A percentile compares a stretch with the other conserved stretches of the same genome.
Evolutionary conservation across 345 rosid genomes (phyloP).

Genomic region (Capsella bursapastoris): DNA sequence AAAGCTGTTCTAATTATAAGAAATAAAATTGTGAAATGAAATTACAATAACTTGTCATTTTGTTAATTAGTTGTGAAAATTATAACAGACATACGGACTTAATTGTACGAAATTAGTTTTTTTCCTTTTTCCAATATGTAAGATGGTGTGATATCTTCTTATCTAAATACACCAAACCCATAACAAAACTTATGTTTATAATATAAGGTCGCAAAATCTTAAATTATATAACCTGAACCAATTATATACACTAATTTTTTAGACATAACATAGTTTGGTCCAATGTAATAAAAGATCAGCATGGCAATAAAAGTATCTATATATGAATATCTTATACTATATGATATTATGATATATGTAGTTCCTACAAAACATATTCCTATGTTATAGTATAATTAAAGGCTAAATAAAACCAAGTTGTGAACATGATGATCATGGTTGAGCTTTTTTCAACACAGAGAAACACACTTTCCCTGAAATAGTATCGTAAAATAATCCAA

Average conservation of each 20-base stretch:
- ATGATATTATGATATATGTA: not conserved
- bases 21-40: not conserved
- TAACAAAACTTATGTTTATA: not conserved
- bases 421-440: not conserved
- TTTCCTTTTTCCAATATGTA: no score
- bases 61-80: not conserved
- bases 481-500: constrained; percentile 28
- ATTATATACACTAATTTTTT: no score
- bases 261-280: constrained; percentile 2
- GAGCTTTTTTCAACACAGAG: constrained; percentile 29
- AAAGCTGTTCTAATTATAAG: constrained; percentile 15
- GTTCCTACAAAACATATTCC: not conserved
- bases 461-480: constrained; percentile 26
- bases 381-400: not conserved
- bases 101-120: not conserved
- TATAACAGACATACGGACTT: not conserved
- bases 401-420: not conserved
- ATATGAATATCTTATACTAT: not conserved
- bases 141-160: not conserved
- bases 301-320: constrained; percentile 14
- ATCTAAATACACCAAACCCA: not conserved
- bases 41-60: not conserved
- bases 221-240: no score
- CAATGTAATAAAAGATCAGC: constrained; percentile 21
- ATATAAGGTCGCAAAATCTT: no score